Evolutionary conservation across 2,329 filamentous ascomycete species (phyloP), one percentile per base, ranked within the genome.

Genomic region (Talaromyces sp.): DNA sequence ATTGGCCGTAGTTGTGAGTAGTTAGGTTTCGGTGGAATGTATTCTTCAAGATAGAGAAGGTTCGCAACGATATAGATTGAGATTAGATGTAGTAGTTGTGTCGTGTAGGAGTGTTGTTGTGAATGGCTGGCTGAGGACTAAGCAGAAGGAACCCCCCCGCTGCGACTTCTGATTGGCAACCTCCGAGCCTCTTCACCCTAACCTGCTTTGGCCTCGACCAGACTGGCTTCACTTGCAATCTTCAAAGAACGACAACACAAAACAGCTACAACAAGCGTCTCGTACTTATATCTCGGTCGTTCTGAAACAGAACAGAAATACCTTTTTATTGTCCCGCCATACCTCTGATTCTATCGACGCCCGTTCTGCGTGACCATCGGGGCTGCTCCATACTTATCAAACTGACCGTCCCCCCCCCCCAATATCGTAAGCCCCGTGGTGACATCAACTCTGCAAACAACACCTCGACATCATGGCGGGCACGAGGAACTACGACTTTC

Each of bases 401-500:
- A 17, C 36, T 25, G 25, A 27, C 45, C n/a, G 45, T n/a, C 17
- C 54, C 34, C 34, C 29, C 29, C 19, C 31, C n/a, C 29, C 17
- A 15, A 43, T 47, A 36, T 61, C 29, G 19, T 17, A 40, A 22
- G 11, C 53, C 36, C 56, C 56, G 34, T 40, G 51, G 56, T 65
- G 63, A 64, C 31, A 61, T 60, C 51, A 68, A 61, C 36, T 59
- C 58, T 36, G n/a, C 67, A 54, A 56, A 34, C 65, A 36, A 63
- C 25, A 69, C 54, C 36, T 43, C 59, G 17, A 51, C 47, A 76
- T 62, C 65, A 99, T 99, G 95, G 93, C 95, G 75, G 92, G 91
- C 80, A 96, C 94, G 85, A 89, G 95, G 81, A 99, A 99, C 85
- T 99, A 99, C 83, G 95, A 99, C 81, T 98, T 98, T 81, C 86